Base-by-base conservation (phyloP, 2,329 filamentous ascomycete species). In the Fusarium sp. region DNA sequence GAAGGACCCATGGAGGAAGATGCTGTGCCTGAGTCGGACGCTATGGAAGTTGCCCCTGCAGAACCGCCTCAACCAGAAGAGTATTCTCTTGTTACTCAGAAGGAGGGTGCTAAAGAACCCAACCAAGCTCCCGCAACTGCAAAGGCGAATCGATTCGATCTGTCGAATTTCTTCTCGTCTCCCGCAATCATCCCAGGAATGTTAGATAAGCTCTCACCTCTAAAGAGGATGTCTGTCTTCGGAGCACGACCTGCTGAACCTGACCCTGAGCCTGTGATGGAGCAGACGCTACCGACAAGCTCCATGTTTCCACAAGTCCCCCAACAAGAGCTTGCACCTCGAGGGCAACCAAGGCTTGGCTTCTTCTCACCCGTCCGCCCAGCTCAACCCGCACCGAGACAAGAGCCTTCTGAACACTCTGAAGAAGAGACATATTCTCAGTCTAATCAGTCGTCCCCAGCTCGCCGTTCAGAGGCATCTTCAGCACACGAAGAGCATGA, bases 141-240 rank as follows among this genome's bases (percentile, higher is more conserved):
- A 12, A 79, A 79, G 53, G 67, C 76, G 9, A 79, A 74, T 40
- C 78, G 78, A 24, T 83, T 85, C 55, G 84, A 88, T 55, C 78
- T 89, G 4, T 82, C 85, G 8, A 80, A 82, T 10, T 89, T 89
- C 75, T 89, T 89, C 74, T 89, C 87, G 0, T 89, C 87, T 5
- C 87, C 87, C 1, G 82, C 83, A 7, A 74, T 77, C 2, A 76
- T 83, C 41, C 80, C 80, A 22, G 78, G 75, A 27, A 76, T 78
- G 68, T 48, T 81, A 38, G 72, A 76, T 8, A 80, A 79, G 55
- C 59, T 79, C 15, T 72, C 78, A n/a, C 73, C 77, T 18, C 58
- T 58, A 11, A 78, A 73, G 60, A 62, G 73, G 16, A 67, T 58
- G 46, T 62, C 71, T 3, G 48, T 65, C 34, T 62, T 70, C 22